Percentiles rank a stretch among this genome's conserved stretches.
phyloP scores from a whole-genome alignment of 2,329 filamentous ascomycete genomes.

The Clarireedia hainanense region DNA sequence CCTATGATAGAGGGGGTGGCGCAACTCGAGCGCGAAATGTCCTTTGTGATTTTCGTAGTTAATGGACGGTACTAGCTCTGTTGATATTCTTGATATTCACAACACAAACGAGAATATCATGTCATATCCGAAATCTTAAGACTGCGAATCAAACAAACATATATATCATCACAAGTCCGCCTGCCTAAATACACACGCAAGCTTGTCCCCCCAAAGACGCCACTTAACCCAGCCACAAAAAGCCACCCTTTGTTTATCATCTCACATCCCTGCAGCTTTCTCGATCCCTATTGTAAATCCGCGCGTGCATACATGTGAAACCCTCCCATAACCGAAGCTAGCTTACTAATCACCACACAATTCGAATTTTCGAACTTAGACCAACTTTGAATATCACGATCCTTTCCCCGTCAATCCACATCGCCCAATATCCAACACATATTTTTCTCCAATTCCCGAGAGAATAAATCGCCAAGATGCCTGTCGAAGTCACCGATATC shows the following conservation, averaged over 20 bases:
- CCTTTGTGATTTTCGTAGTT: no score
- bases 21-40: background rate
- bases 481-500: conserved; percentile 96
- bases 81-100: no score
- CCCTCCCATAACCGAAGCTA: conserved; percentile 9
- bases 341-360: conserved; percentile 16
- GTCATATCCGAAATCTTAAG: no score
- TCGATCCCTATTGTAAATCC: no score
- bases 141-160: background rate
- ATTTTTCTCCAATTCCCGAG: conserved; percentile 14
- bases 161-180: background rate
- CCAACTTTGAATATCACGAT: conserved; percentile 10
- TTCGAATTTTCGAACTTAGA: conserved; percentile 2
- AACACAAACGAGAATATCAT: no score
- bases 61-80: no score
- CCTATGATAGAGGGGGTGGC: conserved; percentile 21
- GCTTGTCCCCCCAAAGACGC: background rate
- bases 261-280: background rate
- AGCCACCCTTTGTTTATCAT: background rate
- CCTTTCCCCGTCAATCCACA: conserved; percentile 3
- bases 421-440: conserved; percentile 7
- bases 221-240: background rate
- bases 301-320: background rate
- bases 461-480: conserved; percentile 68
- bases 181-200: background rate